A percentile compares a stretch with the other conserved stretches of the same genome.
These are phyloP conservation scores for Hirschfeldia incana DNA, from an alignment of 345 rosid genomes.

Conservation along the genomic window DNA sequence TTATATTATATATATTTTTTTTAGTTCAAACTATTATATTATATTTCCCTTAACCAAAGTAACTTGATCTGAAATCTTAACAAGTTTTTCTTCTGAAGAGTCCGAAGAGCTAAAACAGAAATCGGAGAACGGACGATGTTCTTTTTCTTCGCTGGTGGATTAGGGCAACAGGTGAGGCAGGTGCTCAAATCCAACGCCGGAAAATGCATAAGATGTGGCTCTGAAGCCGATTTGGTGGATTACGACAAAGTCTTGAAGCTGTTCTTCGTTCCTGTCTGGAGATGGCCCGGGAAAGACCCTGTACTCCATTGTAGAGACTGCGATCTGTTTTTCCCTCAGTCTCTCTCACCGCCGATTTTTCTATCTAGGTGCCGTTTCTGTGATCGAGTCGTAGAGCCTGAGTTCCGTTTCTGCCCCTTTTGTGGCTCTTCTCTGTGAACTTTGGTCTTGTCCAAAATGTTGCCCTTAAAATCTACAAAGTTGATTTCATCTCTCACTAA, in stretches of 20 bases:
- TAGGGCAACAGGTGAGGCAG: constrained; percentile 73
- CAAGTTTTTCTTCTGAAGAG: neutral
- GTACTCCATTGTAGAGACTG: constrained; percentile 60
- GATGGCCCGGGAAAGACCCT: constrained; percentile 75
- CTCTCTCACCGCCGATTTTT: constrained; percentile 32
- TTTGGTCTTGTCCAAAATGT: neutral
- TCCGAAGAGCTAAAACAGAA: neutral
- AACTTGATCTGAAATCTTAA: neutral
- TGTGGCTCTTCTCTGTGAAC: constrained; percentile 63
- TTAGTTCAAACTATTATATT: neutral
- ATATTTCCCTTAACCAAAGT: neutral
- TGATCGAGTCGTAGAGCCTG: constrained; percentile 55
- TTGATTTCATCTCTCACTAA: neutral
- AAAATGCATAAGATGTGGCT: constrained; percentile 68
- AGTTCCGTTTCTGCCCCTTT: constrained; percentile 79
- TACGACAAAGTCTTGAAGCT: constrained; percentile 81
- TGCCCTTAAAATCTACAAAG: neutral
- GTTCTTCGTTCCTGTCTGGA: constrained; percentile 89
- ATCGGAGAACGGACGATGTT: constrained; percentile 48
- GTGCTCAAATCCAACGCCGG: constrained; percentile 70
- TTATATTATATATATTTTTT: no score
- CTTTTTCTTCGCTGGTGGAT: constrained; percentile 88
- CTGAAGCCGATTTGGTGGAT: constrained; percentile 77
- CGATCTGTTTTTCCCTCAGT: constrained; percentile 60
- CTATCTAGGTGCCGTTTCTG: constrained; percentile 62